Conservation (phyloP, 2,329 filamentous ascomycete genomes). For the Colletotrichum acutatum region DNA sequence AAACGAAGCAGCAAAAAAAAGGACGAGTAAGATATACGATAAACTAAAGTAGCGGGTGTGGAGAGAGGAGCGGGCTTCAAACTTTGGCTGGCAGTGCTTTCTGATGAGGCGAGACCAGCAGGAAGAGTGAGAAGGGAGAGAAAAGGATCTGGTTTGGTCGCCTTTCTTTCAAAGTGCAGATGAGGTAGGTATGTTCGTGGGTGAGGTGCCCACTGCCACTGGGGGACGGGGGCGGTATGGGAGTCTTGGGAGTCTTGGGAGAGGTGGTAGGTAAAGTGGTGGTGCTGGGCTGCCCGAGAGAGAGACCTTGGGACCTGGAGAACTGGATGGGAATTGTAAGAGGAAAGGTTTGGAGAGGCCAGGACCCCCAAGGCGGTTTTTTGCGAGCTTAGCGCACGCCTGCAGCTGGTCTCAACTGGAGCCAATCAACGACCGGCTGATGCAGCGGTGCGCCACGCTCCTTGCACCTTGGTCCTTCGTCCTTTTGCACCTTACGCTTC, state of each 20-base stretch:
- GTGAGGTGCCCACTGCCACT: background rate
- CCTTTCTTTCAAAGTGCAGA: background rate
- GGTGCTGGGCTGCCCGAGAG: background rate
- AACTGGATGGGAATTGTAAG: conserved; percentile 27
- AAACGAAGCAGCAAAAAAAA: background rate
- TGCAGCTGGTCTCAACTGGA: conserved; percentile 41
- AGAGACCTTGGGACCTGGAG: background rate
- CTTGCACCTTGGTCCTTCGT: conserved; percentile 27
- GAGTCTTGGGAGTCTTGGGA: background rate
- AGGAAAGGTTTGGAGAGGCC: conserved; percentile 25
- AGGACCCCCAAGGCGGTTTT: conserved; percentile 40
- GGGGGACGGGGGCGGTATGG: background rate
- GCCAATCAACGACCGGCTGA: conserved; percentile 45
- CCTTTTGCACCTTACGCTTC: no score
- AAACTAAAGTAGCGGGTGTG: conserved; percentile 1
- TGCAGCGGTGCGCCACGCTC: conserved; percentile 42
- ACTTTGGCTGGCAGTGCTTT: conserved; percentile 18
- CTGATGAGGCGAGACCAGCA: background rate
- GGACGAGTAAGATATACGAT: background rate
- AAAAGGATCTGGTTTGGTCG: background rate
- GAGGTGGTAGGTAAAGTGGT: background rate
- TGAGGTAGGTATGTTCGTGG: conserved; percentile 5
- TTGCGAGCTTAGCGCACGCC: conserved; percentile 41
- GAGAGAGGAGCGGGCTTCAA: conserved; percentile 7
- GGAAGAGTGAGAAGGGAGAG: background rate